Conservation (phyloP, 768 basidiomycete species). For the Amanita fuliginea region DNA sequence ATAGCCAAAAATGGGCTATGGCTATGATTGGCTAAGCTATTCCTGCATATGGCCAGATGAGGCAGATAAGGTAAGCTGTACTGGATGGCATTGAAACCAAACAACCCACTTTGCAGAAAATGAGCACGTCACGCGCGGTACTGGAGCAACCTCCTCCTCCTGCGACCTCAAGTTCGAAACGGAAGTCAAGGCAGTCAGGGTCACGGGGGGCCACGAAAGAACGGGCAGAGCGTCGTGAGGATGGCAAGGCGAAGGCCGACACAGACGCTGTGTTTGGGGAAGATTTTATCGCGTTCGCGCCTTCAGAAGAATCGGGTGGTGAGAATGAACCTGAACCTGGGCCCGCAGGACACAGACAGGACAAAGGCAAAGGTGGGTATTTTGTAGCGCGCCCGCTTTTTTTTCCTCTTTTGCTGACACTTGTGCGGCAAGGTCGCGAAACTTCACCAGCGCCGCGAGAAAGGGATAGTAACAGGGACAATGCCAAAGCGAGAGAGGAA, state of each 20-base stretch:
- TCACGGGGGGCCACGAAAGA: neutral
- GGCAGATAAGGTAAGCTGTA: no score
- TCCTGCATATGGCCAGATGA: no score
- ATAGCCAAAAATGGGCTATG: no score
- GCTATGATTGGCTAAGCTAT: no score
- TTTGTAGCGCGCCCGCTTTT: neutral
- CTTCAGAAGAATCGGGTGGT: conserved; percentile 8
- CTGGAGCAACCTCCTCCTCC: neutral
- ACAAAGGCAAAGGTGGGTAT: conserved; percentile 4
- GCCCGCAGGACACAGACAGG: neutral
- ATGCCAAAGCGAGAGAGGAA: conserved; percentile 18
- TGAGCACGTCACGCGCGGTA: neutral
- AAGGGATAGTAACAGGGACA: conserved; percentile 26
- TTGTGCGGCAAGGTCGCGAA: neutral
- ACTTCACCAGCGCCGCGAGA: conserved; percentile 18
- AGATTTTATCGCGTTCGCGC: conserved; percentile 12
- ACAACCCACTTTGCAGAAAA: no score
- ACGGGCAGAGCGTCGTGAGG: neutral
- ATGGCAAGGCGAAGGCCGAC: no score
- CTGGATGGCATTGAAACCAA: no score
- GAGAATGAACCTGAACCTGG: neutral
- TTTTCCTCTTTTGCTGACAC: no score
- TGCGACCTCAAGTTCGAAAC: neutral
- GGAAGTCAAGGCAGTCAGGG: neutral
- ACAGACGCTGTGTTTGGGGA: neutral